A percentile compares a stretch with the other conserved stretches of the same genome.
Conservation (phyloP, 306 rosid species). For the Crotalaria pallida region DNA sequence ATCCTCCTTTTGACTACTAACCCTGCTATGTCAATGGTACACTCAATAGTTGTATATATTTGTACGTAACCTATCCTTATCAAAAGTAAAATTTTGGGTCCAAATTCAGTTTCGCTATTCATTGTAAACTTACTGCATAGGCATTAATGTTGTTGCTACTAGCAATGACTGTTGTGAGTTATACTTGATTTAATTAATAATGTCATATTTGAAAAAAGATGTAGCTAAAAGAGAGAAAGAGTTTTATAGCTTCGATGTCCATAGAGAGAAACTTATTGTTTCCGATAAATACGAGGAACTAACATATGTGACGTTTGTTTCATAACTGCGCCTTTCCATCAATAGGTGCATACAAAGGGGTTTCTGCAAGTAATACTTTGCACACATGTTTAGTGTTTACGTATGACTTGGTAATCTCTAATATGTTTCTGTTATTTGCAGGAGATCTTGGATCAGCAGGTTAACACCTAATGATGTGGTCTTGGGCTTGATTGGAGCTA, state of each 20-base stretch:
- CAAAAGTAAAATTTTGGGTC: neutral
- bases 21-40: neutral
- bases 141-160: neutral
- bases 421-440: slow-evolving; percentile 37
- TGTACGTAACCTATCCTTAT: neutral
- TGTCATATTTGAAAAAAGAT: neutral
- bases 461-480: slow-evolving; percentile 42
- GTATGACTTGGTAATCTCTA: neutral
- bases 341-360: neutral
- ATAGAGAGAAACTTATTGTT: neutral
- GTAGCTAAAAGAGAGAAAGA: neutral
- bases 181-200: neutral
- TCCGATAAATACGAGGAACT: neutral
- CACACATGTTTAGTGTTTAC: neutral
- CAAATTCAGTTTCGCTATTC: neutral
- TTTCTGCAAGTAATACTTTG: neutral
- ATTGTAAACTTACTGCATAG: neutral
- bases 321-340: neutral
- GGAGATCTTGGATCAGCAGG: slow-evolving; percentile 56
- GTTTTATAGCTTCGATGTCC: neutral
- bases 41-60: neutral
- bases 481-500: slow-evolving; percentile 68
- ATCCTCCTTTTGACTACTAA: neutral
- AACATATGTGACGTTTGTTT: neutral
- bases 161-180: neutral